phyloP scores from a whole-genome alignment of 306 rosid species.

The Lupinus albus region DNA sequence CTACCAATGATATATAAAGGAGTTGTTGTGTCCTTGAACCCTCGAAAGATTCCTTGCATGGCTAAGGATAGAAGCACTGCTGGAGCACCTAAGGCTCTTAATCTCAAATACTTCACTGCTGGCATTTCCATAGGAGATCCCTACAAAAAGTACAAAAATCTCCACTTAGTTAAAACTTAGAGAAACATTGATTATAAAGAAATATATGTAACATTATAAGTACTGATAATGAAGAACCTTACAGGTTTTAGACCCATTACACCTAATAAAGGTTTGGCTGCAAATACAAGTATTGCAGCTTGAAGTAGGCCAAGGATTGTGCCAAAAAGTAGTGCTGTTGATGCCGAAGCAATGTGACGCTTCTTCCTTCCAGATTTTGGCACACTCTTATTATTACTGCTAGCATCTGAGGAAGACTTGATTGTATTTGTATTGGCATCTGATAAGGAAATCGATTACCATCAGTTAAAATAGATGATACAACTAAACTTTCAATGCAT shows the following conservation, averaged over 20 bases:
- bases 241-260: constrained; percentile 87
- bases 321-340: constrained; percentile 90
- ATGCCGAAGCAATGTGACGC: constrained; percentile 78
- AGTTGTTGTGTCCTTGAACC: constrained; percentile 93
- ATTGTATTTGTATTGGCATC: constrained; percentile 38
- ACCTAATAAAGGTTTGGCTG: constrained; percentile 70
- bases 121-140: constrained; percentile 77
- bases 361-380: constrained; percentile 50
- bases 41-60: constrained; percentile 96
- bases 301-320: constrained; percentile 77
- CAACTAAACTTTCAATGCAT: constrained; percentile 5
- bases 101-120: constrained; percentile 71
- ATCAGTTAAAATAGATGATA: constrained; percentile 4
- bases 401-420: constrained; percentile 36
- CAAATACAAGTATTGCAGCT: constrained; percentile 67
- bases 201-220: background rate
- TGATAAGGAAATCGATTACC: constrained; percentile 34
- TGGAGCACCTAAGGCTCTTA: constrained; percentile 92
- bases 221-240: constrained; percentile 38
- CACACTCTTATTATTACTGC: constrained; percentile 34
- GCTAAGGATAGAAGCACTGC: constrained; percentile 99
- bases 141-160: constrained; percentile 41
- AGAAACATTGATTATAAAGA: background rate
- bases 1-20: constrained; percentile 88
- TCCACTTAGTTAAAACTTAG: background rate